Evolutionary conservation across 2,329 filamentous ascomycete genomes (phyloP).

Genomic region (Talaromyces sp.): DNA sequence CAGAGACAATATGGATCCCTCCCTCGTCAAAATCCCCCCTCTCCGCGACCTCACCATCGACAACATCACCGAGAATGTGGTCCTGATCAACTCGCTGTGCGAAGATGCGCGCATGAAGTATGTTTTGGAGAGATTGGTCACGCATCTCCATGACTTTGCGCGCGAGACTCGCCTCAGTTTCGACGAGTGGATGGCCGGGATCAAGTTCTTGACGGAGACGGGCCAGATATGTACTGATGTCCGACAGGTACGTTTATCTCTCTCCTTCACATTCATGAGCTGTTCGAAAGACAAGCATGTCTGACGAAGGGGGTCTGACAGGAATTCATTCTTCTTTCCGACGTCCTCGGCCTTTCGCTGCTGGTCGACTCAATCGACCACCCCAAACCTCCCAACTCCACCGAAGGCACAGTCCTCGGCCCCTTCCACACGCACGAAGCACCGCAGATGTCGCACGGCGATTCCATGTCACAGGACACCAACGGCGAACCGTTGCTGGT

Average conservation of each 20-base stretch:
- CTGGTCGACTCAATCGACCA: slow-evolving; percentile 81
- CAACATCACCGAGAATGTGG: slow-evolving; percentile 74
- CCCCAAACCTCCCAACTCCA: slow-evolving; percentile 66
- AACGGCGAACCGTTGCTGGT: slow-evolving; percentile 67
- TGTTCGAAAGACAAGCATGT: not conserved
- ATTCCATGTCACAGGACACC: slow-evolving; percentile 42
- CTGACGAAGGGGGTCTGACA: slow-evolving; percentile 32
- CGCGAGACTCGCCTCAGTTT: slow-evolving; percentile 73
- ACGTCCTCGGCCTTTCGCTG: slow-evolving; percentile 73
- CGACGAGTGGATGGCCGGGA: slow-evolving; percentile 72
- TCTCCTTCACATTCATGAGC: not conserved
- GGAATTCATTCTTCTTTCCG: slow-evolving; percentile 32
- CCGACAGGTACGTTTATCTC: slow-evolving; percentile 53
- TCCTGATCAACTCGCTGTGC: slow-evolving; percentile 70
- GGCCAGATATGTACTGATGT: slow-evolving; percentile 69
- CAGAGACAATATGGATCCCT: slow-evolving; percentile 38
- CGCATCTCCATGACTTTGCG: slow-evolving; percentile 77
- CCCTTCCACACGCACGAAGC: slow-evolving; percentile 41
- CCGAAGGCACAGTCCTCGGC: slow-evolving; percentile 75
- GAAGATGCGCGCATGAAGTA: slow-evolving; percentile 64
- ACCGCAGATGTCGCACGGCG: slow-evolving; percentile 10
- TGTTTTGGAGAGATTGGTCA: slow-evolving; percentile 68
- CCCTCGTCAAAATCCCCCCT: slow-evolving; percentile 39
- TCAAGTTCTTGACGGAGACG: slow-evolving; percentile 68
- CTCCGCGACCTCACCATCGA: slow-evolving; percentile 70